Evolutionary conservation across 2,329 filamentous ascomycete genomes (phyloP), one percentile per base, ranked within the genome.

Genomic region (Xylariaceae sp.): DNA sequence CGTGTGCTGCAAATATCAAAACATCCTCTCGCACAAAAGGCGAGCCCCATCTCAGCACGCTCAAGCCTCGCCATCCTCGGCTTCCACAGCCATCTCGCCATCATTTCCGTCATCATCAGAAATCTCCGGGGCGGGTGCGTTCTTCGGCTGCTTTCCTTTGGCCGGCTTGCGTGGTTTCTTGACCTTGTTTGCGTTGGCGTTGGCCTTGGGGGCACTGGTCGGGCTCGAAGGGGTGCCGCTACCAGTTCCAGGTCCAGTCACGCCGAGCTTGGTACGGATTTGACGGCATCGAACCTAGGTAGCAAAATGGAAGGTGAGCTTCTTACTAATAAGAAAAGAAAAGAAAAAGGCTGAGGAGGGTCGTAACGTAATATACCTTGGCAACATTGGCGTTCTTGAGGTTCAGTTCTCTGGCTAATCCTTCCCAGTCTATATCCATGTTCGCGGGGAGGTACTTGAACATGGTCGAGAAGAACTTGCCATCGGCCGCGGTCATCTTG

Each of bases 401-500:
- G 1, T 48, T 53, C 52, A 66, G 52, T 6, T 66, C 62, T 1
- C 44, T n/a, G 14, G 64, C 45, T 19, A 68, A 57, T 1, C 23
- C 12, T 0, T 62, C 47, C 67, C 67, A 69, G 43, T 67, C 36
- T 8, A 67, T 33, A 0, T 66, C 53, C 0, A 63, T 2, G 14
- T 11, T n/a, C 21, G 39, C 47, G 6, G 66, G 65, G 6, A 69
- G 56, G n/a, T 62, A 55, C 52, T 64, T 67, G 53, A 64, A 50
- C 8, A 68, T 26, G 2, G 37, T 19, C 0, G 52, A 6, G 29
- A 62, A 59, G 43, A 67, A 65, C 53, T 65, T 67, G 31, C 37
- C n/a, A 2, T 67, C 65, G n/a, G 19, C 40, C 4, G 40, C 17
- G 8, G 47, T 56, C 26, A 58, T 6, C n/a, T 46, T 47, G 1